phyloP scores from a whole-genome alignment of 345 rosid genomes.

The Salix udensis region DNA sequence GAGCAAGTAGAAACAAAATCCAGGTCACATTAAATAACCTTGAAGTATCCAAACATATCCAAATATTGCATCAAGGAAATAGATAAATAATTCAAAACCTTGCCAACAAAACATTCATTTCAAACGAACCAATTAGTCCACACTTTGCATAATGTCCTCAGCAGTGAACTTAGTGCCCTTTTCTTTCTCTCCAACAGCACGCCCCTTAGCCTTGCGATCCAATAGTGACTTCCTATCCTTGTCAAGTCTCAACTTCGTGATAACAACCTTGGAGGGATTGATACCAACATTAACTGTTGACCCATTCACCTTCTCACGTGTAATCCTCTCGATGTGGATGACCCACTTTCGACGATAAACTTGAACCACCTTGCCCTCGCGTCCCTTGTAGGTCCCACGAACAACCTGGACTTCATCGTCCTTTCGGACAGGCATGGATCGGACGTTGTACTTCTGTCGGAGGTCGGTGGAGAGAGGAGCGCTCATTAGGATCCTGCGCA shows the following conservation, averaged over 20 bases:
- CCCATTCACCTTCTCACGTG: slow-evolving; percentile 77
- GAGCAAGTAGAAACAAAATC: neutral
- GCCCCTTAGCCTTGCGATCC: slow-evolving; percentile 76
- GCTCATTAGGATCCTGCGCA: slow-evolving; percentile 72
- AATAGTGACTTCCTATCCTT: slow-evolving; percentile 67
- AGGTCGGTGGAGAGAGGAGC: slow-evolving; percentile 63
- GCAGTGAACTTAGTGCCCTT: slow-evolving; percentile 75
- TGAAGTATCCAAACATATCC: neutral
- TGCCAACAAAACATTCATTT: neutral
- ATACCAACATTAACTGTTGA: slow-evolving; percentile 74
- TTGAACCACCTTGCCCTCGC: slow-evolving; percentile 76
- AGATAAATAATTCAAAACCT: neutral
- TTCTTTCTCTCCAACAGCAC: slow-evolving; percentile 71
- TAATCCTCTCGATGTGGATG: slow-evolving; percentile 75
- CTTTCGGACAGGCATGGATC: slow-evolving; percentile 77
- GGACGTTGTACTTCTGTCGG: slow-evolving; percentile 71
- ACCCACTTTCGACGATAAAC: slow-evolving; percentile 82
- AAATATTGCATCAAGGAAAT: neutral
- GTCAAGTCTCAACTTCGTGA: slow-evolving; percentile 70
- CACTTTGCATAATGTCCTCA: slow-evolving; percentile 76
- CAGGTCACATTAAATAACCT: neutral
- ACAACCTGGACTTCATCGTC: slow-evolving; percentile 84
- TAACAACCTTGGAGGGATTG: slow-evolving; percentile 66
- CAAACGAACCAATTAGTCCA: slow-evolving; percentile 27
- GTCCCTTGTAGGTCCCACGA: slow-evolving; percentile 77